Conservation (phyloP, 192 early-diverging fungal species). For the Funneliformis mosseae region DNA sequence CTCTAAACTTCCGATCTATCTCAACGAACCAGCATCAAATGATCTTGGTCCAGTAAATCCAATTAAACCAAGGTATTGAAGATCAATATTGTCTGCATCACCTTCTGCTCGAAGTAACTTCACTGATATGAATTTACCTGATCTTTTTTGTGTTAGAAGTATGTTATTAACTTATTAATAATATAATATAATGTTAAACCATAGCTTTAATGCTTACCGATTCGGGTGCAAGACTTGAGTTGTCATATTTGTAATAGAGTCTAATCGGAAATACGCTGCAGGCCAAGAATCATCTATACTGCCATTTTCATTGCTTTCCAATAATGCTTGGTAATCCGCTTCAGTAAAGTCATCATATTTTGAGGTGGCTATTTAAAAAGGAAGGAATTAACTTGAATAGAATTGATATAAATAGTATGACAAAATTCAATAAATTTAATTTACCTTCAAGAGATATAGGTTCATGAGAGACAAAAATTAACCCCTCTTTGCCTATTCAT, state of each 20-base stretch:
- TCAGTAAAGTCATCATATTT: conserved; percentile 42
- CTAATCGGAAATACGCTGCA: conserved; percentile 41
- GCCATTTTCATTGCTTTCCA: conserved; percentile 4
- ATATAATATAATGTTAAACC: neutral
- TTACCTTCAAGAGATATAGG: conserved; percentile 47
- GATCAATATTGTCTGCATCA: conserved; percentile 55
- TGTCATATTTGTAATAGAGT: neutral
- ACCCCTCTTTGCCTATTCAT: conserved; percentile 49
- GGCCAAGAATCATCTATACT: conserved; percentile 33
- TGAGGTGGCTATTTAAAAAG: conserved; percentile 33
- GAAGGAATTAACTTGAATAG: neutral
- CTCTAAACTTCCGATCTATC: neutral
- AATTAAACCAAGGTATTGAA: conserved; percentile 57
- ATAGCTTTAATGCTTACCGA: conserved; percentile 4
- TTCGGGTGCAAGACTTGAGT: neutral
- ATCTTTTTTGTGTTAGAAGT: conserved; percentile 33
- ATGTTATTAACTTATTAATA: neutral
- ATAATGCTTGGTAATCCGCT: conserved; percentile 33
- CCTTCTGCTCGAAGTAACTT: conserved; percentile 49
- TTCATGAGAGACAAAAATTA: conserved; percentile 55
- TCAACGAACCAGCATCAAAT: conserved; percentile 30
- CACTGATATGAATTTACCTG: conserved; percentile 55
- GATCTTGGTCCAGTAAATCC: conserved; percentile 37
- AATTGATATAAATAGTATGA: neutral
- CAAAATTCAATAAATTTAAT: neutral